Evolutionary conservation across 2,329 filamentous ascomycete genomes (phyloP).

Genomic region (Zymoseptoria crescenta): DNA sequence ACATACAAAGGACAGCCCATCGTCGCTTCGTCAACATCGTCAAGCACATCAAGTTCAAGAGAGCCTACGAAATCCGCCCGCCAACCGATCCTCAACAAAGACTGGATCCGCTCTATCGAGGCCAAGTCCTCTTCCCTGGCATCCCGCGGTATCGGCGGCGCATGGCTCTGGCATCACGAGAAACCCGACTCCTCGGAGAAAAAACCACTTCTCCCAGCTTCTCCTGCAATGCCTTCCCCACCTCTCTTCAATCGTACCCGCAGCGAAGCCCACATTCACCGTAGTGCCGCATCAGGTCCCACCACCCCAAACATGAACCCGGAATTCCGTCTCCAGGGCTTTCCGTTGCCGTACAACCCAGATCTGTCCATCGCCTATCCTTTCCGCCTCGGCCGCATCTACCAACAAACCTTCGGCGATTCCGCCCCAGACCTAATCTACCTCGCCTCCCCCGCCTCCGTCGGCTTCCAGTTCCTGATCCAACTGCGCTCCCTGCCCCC

Average conservation of each 20-base stretch:
- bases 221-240: conserved; percentile 10
- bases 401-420: conserved; percentile 47
- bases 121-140: conserved; percentile 26
- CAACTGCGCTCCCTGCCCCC: conserved; percentile 54
- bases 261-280: conserved; percentile 20
- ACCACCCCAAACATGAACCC: conserved; percentile 20
- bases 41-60: conserved; percentile 5
- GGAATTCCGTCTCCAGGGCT: conserved; percentile 56
- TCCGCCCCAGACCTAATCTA: conserved; percentile 59
- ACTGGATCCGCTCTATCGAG: conserved; percentile 28
- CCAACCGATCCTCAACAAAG: conserved; percentile 27
- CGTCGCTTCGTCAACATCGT: conserved; percentile 19
- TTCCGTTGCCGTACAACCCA: conserved; percentile 62
- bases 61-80: conserved; percentile 20
- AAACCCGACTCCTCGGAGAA: conserved; percentile 11
- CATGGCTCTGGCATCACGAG: conserved; percentile 28
- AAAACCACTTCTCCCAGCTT: conserved; percentile 12
- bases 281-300: conserved; percentile 19
- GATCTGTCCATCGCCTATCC: conserved; percentile 64
- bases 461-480: conserved; percentile 65
- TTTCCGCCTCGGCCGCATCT: conserved; percentile 56
- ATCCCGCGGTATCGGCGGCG: conserved; percentile 28
- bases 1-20: conserved; percentile 48
- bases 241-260: conserved; percentile 24
- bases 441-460: conserved; percentile 59